These are phyloP conservation scores for Paecilomyces niveus DNA, from an alignment of 2,329 filamentous ascomycete species.

Conservation along the genomic window DNA sequence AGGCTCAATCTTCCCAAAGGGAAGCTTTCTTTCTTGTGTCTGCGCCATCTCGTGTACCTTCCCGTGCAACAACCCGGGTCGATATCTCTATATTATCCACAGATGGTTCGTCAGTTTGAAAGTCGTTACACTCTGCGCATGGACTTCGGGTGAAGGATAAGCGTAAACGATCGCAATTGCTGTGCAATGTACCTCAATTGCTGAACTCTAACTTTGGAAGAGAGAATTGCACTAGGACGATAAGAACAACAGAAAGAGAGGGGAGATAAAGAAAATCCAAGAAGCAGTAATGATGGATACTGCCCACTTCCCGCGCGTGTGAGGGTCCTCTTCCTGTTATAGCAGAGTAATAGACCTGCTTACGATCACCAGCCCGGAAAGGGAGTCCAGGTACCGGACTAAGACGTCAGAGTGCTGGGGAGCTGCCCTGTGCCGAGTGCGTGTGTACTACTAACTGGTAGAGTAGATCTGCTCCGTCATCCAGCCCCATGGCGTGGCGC, in stretches of 20 bases:
- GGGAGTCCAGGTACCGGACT: neutral
- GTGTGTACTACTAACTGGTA: no score
- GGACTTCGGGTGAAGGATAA: neutral
- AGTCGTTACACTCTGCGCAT: neutral
- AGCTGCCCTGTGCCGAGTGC: neutral
- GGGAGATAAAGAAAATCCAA: neutral
- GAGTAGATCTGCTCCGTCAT: no score
- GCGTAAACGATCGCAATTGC: neutral
- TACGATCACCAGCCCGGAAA: neutral
- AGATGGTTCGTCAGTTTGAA: neutral
- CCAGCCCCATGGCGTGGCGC: no score
- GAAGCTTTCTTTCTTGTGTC: constrained; percentile 24
- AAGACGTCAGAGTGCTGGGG: neutral
- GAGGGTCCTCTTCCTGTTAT: neutral
- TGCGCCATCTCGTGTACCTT: constrained; percentile 16
- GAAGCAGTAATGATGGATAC: neutral
- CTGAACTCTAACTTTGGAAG: neutral
- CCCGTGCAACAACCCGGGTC: neutral
- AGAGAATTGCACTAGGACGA: neutral
- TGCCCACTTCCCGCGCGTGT: neutral
- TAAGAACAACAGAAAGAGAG: neutral
- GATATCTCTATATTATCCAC: neutral
- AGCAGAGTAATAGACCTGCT: neutral
- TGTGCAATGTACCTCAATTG: neutral
- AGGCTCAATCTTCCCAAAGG: constrained; percentile 59